Evolutionary conservation across 2,329 filamentous ascomycete species (phyloP), one percentile per base, ranked within the genome.

Genomic region (Mycosphaerella arachidis): DNA sequence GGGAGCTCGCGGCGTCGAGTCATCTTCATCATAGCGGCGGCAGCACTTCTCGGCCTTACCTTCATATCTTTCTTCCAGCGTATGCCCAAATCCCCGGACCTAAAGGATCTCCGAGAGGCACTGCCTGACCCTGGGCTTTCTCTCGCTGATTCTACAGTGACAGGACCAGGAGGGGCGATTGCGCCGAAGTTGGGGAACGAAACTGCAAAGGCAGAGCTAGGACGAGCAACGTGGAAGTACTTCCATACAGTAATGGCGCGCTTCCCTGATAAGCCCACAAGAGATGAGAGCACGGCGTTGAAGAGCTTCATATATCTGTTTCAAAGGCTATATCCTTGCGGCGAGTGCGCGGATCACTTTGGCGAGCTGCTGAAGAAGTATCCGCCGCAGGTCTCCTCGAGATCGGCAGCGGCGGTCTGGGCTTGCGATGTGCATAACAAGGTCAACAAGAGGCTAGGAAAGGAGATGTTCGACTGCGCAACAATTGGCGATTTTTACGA

Each of bases 151-250:
- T 51, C 59, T 7, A 55, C 57, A 8, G 33, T 66, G 18, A 53
- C 53, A 3, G 50, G 50, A 29, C 50, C 40, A 43, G 63, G 63
- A 40, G 85, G 85, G 57, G 87, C 86, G 3, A 93, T 92, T 69
- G 90, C 90, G 54, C 87, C 89, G 1, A 92, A 91, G 76, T 79
- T 94, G 56, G 90, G 90, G 71, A 94, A 94, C 75, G 89, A 88
- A 61, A 94, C 90, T 6, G 79, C 85, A 56, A 94, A 93, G 73
- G 85, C 83, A 61, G 85, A 88, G 73, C 77, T 88, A 30, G 85
- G 85, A 62, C 81, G 85, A 62, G 83, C 85, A 58, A 82, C 84
- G 37, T 88, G 85, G 85, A 86, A 86, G 68, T 79, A 86, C 64
- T 79, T 88, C 64, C 85, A 88, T 71, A 88, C 85, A 18, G 85